Evolutionary conservation across 2,329 filamentous ascomycete genomes (phyloP).

Genomic region (Nannizziopsis barbatae): DNA sequence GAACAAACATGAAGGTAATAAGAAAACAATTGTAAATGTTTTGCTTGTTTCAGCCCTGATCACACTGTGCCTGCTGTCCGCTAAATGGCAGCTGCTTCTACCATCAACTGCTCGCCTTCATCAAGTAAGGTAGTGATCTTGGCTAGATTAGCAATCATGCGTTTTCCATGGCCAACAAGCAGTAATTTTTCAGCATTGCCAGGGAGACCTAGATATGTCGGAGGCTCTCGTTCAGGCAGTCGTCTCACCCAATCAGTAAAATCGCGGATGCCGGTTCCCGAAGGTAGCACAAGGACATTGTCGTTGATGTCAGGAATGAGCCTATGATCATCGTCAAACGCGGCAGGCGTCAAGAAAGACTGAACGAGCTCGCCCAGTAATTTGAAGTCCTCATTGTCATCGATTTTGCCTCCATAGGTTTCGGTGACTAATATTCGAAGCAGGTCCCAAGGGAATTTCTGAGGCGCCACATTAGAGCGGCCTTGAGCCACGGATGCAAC

Average conservation of each 20-base stretch:
- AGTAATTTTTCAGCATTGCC: constrained; percentile 94
- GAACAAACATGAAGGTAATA: not conserved
- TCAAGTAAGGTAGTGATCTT: constrained; percentile 81
- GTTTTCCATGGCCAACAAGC: constrained; percentile 74
- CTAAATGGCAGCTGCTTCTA: constrained; percentile 40
- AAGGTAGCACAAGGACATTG: constrained; percentile 60
- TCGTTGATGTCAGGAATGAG: constrained; percentile 60
- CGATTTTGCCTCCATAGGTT: constrained; percentile 96
- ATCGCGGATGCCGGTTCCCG: constrained; percentile 68
- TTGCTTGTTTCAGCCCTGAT: not conserved
- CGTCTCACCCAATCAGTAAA: constrained; percentile 87
- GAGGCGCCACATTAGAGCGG: constrained; percentile 82
- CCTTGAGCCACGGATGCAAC: constrained; percentile 70
- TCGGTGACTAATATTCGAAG: constrained; percentile 80
- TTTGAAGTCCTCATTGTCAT: constrained; percentile 73
- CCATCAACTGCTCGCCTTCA: constrained; percentile 84
- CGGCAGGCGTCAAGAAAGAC: constrained; percentile 68
- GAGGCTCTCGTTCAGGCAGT: constrained; percentile 88
- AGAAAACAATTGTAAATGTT: constrained; percentile 1
- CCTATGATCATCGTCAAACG: constrained; percentile 86
- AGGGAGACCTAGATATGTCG: constrained; percentile 84
- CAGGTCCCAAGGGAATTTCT: constrained; percentile 95
- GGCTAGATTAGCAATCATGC: constrained; percentile 71
- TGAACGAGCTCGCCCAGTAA: constrained; percentile 63
- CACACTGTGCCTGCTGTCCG: not conserved